A percentile compares a stretch with the other conserved stretches of the same genome.
These are phyloP conservation scores for Luffa aegyptiaca DNA, from an alignment of 306 rosid species.

Conservation along the genomic window DNA sequence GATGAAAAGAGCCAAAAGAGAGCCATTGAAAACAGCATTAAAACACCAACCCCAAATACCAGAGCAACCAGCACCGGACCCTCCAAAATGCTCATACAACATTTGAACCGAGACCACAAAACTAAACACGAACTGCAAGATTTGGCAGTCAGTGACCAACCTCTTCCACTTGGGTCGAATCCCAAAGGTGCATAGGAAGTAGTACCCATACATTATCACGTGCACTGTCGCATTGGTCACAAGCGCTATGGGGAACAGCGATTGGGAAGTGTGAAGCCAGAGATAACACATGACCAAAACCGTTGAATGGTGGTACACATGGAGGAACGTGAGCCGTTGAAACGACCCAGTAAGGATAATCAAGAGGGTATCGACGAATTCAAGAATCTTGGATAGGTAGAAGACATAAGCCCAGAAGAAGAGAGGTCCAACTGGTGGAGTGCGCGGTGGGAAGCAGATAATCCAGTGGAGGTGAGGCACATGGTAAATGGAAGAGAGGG, in stretches of 20 bases:
- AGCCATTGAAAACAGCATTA: conserved; percentile 59
- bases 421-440: conserved; percentile 41
- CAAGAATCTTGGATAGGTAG: conserved; percentile 79
- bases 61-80: conserved; percentile 50
- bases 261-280: conserved; percentile 64
- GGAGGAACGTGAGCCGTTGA: conserved; percentile 74
- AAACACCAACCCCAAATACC: conserved; percentile 78
- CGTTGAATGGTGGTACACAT: conserved; percentile 84
- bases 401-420: conserved; percentile 94
- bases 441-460: conserved; percentile 63
- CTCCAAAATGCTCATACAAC: conserved; percentile 48
- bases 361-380: conserved; percentile 61
- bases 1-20: conserved; percentile 59
- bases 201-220: conserved; percentile 76
- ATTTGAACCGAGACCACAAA: conserved; percentile 52
- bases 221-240: conserved; percentile 69
- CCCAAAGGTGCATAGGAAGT: conserved; percentile 46
- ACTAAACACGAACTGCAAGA: conserved; percentile 64
- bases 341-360: conserved; percentile 48
- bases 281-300: conserved; percentile 66
- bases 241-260: conserved; percentile 70
- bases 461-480: conserved; percentile 18
- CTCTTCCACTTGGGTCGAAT: conserved; percentile 72
- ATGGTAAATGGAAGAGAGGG: conserved; percentile 30
- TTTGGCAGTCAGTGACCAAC: conserved; percentile 63